Evolutionary conservation across 805 yeast genomes (phyloP).

Genomic region (Lipomyces oligophaga): DNA sequence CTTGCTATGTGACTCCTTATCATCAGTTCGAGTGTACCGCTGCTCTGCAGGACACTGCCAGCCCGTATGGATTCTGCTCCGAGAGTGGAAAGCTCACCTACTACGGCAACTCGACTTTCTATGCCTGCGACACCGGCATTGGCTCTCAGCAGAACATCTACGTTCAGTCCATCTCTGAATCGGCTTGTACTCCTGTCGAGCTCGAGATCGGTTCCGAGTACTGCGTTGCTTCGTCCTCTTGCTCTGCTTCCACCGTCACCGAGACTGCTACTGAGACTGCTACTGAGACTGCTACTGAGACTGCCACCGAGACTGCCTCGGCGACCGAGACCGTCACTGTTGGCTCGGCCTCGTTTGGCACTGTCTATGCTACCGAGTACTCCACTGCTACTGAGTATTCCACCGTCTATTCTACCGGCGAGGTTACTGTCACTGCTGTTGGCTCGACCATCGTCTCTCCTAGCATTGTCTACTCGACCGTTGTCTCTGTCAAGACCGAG

Average conservation of each 20-base stretch:
- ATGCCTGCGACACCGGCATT: constrained; percentile 28
- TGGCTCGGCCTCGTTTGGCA: constrained; percentile 1
- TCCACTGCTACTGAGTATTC: constrained; percentile 10
- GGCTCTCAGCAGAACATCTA: constrained; percentile 24
- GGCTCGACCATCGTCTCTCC: constrained; percentile 21
- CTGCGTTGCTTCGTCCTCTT: constrained; percentile 18
- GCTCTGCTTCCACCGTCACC: constrained; percentile 16
- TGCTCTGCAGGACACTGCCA: constrained; percentile 25
- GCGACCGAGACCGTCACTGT: constrained; percentile 11
- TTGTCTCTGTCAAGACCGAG: constrained; percentile 12
- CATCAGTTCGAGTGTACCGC: constrained; percentile 29
- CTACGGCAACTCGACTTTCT: constrained; percentile 26
- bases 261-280: constrained; percentile 8
- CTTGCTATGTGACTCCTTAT: constrained; percentile 29
- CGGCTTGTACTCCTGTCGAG: constrained; percentile 23
- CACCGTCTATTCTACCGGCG: constrained; percentile 16
- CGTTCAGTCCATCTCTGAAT: constrained; percentile 20
- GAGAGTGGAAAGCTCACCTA: constrained; percentile 18
- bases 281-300: constrained; percentile 6
- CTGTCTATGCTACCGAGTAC: constrained; percentile 6
- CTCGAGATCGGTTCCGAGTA: constrained; percentile 13
- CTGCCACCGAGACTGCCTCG: constrained; percentile 21
- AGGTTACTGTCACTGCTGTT: constrained; percentile 22
- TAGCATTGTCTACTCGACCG: constrained; percentile 18
- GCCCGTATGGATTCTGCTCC: constrained; percentile 25